phyloP scores from a whole-genome alignment of 2,329 filamentous ascomycete species.

The Coccinonectria pachysandricola region DNA sequence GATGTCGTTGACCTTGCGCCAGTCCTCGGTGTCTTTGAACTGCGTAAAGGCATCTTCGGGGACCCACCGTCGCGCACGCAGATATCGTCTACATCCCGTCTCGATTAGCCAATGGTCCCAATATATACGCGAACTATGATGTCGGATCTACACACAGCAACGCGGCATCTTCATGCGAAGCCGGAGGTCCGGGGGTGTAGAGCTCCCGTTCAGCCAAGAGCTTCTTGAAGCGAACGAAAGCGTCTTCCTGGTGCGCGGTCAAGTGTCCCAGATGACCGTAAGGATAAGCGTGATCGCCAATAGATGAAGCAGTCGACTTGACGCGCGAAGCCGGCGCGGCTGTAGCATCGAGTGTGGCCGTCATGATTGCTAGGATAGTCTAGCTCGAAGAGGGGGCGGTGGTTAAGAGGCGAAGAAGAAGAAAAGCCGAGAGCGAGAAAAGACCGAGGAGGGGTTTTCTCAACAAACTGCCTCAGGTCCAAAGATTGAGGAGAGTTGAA shows the following conservation, averaged over 20 bases:
- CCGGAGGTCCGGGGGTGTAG: conserved; percentile 44
- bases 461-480: no score
- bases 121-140: not conserved
- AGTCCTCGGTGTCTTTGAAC: conserved; percentile 81
- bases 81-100: conserved; percentile 56
- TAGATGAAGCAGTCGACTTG: conserved; percentile 20
- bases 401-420: no score
- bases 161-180: conserved; percentile 64
- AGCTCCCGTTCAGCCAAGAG: conserved; percentile 54
- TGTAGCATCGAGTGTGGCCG: conserved; percentile 12
- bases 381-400: no score
- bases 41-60: conserved; percentile 69
- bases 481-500: no score
- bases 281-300: conserved; percentile 47
- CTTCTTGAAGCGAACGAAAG: conserved; percentile 62
- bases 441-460: no score
- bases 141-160: conserved; percentile 61
- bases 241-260: conserved; percentile 53
- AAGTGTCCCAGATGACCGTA: conserved; percentile 75
- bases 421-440: no score
- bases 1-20: conserved; percentile 71
- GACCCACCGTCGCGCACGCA: conserved; percentile 75
- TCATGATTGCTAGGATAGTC: no score
- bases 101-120: conserved; percentile 3
- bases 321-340: conserved; percentile 18